A percentile compares a stretch with the other conserved stretches of the same genome.
Evolutionary conservation across 2,329 filamentous ascomycete species (phyloP).

Genomic region (Diplodia scrobiculata): DNA sequence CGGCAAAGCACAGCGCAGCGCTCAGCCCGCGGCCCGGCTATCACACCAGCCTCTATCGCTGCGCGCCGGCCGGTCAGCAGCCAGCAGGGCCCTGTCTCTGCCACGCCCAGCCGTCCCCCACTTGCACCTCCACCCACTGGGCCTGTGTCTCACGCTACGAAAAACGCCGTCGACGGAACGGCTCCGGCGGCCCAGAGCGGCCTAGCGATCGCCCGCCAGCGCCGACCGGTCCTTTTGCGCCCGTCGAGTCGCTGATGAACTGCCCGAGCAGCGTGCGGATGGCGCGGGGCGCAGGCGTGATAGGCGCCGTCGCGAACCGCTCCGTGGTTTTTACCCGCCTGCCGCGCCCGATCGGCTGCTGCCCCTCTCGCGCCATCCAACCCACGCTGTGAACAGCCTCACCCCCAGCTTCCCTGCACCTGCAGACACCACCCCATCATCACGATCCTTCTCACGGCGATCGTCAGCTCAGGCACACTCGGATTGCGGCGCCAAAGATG

Average conservation of each 20-base stretch:
- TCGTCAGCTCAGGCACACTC: constrained; percentile 10
- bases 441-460: constrained; percentile 16
- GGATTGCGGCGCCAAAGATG: neutral
- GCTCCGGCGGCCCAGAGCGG: constrained; percentile 14
- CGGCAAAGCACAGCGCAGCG: neutral
- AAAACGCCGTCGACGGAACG: constrained; percentile 25
- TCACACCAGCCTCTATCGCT: constrained; percentile 22
- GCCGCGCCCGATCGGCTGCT: constrained; percentile 22
- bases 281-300: neutral
- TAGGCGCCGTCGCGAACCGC: constrained; percentile 6
- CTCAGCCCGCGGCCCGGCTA: neutral
- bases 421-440: constrained; percentile 2
- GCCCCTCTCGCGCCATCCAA: constrained; percentile 18
- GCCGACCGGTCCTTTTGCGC: constrained; percentile 22
- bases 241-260: neutral
- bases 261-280: neutral
- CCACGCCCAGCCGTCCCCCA: constrained; percentile 24
- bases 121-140: constrained; percentile 20
- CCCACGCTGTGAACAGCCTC: constrained; percentile 12
- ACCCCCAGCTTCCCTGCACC: constrained; percentile 6
- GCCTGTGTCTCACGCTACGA: constrained; percentile 25
- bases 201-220: constrained; percentile 23
- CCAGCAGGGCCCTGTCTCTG: constrained; percentile 24
- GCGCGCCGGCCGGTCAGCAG: constrained; percentile 22
- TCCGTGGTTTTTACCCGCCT: constrained; percentile 21